phyloP scores from a whole-genome alignment of 1,284 basidiomycete species.

The Hymenochaete sp. region DNA sequence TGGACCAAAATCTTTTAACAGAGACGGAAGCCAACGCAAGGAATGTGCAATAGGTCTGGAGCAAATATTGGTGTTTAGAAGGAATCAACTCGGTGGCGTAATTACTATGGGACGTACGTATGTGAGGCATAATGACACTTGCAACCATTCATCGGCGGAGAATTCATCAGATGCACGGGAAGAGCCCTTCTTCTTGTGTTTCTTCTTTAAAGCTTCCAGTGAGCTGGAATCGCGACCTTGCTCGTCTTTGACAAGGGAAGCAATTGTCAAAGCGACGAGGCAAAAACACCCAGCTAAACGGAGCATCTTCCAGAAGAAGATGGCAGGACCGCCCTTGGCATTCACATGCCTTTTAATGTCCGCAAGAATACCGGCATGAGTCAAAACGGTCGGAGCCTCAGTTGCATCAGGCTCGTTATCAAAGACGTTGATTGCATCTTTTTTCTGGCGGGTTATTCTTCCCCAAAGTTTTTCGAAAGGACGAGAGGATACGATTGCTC shows the following conservation, averaged over 20 bases:
- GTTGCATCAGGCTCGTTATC: no score
- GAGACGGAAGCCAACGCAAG: constrained; percentile 27
- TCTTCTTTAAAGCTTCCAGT: constrained; percentile 9
- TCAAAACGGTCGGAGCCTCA: no score
- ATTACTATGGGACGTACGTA: constrained; percentile 19
- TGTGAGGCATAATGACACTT: constrained; percentile 22
- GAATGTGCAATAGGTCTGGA: constrained; percentile 23
- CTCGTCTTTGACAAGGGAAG: constrained; percentile 25
- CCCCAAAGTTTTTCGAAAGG: constrained; percentile 17
- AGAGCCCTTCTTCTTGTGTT: constrained; percentile 15
- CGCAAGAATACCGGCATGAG: constrained; percentile 19
- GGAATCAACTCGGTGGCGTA: neutral
- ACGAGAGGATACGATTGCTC: constrained; percentile 21
- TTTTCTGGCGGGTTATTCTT: no score
- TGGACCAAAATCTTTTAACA: constrained; percentile 25
- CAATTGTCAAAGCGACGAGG: constrained; percentile 32
- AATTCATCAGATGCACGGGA: constrained; percentile 10
- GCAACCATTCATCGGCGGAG: constrained; percentile 19
- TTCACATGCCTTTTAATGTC: constrained; percentile 25
- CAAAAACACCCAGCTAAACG: constrained; percentile 30
- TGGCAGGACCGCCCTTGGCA: constrained; percentile 25
- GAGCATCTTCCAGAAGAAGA: constrained; percentile 30
- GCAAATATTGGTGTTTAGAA: neutral
- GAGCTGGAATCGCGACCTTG: constrained; percentile 8
- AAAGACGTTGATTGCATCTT: no score